Base-by-base conservation (phyloP, 1,139 yeast species). In the Saccharomycopsis hybrid region DNA sequence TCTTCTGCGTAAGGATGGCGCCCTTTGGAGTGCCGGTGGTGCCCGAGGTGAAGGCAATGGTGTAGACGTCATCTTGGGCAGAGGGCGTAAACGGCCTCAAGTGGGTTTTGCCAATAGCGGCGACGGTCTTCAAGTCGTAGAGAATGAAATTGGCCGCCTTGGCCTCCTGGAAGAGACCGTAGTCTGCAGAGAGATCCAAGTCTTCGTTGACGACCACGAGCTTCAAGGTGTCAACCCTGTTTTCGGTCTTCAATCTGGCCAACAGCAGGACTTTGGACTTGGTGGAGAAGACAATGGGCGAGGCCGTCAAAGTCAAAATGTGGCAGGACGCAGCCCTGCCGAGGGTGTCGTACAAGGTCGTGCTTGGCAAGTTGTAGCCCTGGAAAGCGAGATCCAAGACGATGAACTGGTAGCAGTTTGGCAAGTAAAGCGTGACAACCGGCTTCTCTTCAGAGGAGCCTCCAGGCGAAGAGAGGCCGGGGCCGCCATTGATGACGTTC, bases 301-400 rank as follows among this genome's bases (percentile, higher is more conserved):
- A 63, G 56, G 77, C 76, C 3, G 84, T 77, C 53, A 78, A 62
- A 50, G 72, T 71, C 63, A 82, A 66, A 54, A 82, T 81, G 60
- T 78, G 77, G 56, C 71, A 71, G 1, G 84, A 72, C 3, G 86
- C 71, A 35, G 71, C 73, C 1, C 78, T 73, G 1, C 86, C 87
- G 58, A 82, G 66, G 2, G 85, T 79, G 56, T 80, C 82, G 62
- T 82, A 82, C 48, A 82, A 64, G 1, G 85, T 75, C 11, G 85
- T 81, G 55, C 72, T 72, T 35, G 78, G 66, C 51, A 82, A 60
- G 18, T 74, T 66, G 60, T 73, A 76, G n/a, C 74, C 65, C 41
- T 72, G 69, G 57, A 80, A 73, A 0, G 84, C 85, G 55, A 78
- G 62, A 59, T 80, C 85, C 13, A 82, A 61, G 32, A 80, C 60